Conservation (phyloP, 768 basidiomycete genomes). For the Tylopilus vinaceipallidus region DNA sequence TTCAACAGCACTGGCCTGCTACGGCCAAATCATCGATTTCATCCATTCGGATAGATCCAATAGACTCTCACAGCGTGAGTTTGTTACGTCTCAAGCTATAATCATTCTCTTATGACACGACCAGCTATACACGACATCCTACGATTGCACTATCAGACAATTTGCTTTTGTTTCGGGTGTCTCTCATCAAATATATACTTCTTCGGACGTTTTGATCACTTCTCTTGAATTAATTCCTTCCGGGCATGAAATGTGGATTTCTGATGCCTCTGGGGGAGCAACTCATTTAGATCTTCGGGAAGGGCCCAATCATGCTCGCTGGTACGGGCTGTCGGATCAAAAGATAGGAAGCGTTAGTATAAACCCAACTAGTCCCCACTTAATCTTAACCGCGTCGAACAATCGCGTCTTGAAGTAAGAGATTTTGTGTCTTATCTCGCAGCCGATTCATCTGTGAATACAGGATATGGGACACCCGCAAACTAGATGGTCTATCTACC, state of each 20-base stretch:
- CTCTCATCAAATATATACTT: constrained; percentile 66
- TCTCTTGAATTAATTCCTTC: constrained; percentile 65
- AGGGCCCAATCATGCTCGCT: constrained; percentile 47
- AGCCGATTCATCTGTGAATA: not conserved
- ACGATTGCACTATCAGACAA: constrained; percentile 74
- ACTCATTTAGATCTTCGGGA: constrained; percentile 78
- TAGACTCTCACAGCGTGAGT: constrained; percentile 68
- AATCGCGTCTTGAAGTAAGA: constrained; percentile 66
- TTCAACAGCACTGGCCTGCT: constrained; percentile 84
- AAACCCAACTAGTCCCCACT: constrained; percentile 66
- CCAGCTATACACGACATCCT: constrained; percentile 78
- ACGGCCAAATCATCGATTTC: constrained; percentile 79
- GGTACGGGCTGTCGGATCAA: constrained; percentile 64
- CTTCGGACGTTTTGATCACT: constrained; percentile 57
- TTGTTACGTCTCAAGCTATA: not conserved
- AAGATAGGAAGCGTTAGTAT: constrained; percentile 82
- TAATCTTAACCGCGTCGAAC: constrained; percentile 76
- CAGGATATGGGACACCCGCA: constrained; percentile 82
- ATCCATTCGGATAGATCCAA: constrained; percentile 72
- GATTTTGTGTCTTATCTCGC: not conserved
- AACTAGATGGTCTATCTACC: constrained; percentile 46
- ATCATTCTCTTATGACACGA: not conserved
- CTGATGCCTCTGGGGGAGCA: constrained; percentile 66
- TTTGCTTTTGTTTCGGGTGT: constrained; percentile 72
- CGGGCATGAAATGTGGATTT: constrained; percentile 84